A percentile compares a stretch with the other conserved stretches of the same genome.
Conservation (phyloP, 108 stramenopile genomes). For the Cyclotella cryptica region DNA sequence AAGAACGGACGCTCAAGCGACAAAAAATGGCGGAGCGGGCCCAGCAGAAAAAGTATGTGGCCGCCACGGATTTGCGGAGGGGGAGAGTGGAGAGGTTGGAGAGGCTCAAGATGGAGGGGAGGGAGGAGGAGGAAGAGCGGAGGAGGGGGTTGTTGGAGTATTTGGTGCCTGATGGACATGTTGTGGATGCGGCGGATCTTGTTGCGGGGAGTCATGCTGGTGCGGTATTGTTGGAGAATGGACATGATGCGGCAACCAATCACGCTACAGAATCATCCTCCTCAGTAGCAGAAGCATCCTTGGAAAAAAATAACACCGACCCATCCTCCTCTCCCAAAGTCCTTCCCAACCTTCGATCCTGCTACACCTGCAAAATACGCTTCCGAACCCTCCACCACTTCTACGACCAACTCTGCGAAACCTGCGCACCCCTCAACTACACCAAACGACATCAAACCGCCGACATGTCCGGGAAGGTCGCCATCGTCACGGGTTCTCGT, state of each 20-base stretch:
- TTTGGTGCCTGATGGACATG: constrained; percentile 86
- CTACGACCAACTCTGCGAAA: constrained; percentile 91
- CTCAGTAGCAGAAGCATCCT: constrained; percentile 24
- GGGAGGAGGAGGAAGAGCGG: constrained; percentile 71
- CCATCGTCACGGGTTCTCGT: constrained; percentile 87
- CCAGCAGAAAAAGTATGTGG: constrained; percentile 77
- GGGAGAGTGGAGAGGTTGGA: constrained; percentile 76
- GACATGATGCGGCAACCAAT: constrained; percentile 10
- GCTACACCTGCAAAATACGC: constrained; percentile 89
- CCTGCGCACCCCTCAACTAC: constrained; percentile 86
- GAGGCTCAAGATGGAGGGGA: constrained; percentile 57
- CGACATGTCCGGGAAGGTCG: constrained; percentile 60
- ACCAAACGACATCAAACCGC: constrained; percentile 81
- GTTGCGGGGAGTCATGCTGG: not conserved
- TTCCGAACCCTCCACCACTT: constrained; percentile 86
- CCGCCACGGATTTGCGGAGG: constrained; percentile 65
- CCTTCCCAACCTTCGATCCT: constrained; percentile 83
- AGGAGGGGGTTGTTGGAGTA: constrained; percentile 29
- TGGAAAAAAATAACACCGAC: constrained; percentile 1
- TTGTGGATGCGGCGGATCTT: constrained; percentile 43
- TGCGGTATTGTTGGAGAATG: constrained; percentile 39
- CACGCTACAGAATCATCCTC: constrained; percentile 26
- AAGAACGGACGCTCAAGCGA: constrained; percentile 66
- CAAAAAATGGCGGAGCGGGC: constrained; percentile 72
- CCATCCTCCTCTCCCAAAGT: constrained; percentile 7